phyloP scores from a whole-genome alignment of 495 filamentous ascomycete genomes.

The Margaritispora aquatica region DNA sequence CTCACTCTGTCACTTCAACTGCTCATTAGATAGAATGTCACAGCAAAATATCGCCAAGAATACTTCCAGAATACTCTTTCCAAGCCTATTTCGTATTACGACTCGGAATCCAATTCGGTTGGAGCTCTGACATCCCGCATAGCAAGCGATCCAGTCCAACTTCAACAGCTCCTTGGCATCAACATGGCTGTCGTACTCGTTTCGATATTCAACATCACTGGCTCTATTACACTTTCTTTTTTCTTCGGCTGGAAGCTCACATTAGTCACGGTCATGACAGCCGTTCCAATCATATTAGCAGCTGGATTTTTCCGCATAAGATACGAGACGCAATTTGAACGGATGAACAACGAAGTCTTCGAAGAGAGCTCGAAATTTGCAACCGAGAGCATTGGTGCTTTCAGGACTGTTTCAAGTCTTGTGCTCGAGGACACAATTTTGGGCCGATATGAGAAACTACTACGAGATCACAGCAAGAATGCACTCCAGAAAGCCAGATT shows the following conservation, averaged over 20 bases:
- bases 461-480: conserved; percentile 44
- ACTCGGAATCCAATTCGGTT: conserved; percentile 49
- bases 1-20: not conserved
- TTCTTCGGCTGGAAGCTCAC: conserved; percentile 50
- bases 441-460: conserved; percentile 39
- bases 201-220: conserved; percentile 40
- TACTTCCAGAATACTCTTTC: conserved; percentile 53
- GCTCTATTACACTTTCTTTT: conserved; percentile 43
- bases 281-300: conserved; percentile 42
- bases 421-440: conserved; percentile 46
- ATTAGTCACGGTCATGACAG: conserved; percentile 36
- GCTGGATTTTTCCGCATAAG: conserved; percentile 47
- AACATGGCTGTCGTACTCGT: conserved; percentile 34
- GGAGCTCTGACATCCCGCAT: conserved; percentile 53
- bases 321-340: conserved; percentile 46
- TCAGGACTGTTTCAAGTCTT: conserved; percentile 48
- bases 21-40: conserved; percentile 23
- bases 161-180: conserved; percentile 55
- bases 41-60: conserved; percentile 47
- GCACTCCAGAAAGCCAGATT: conserved; percentile 46
- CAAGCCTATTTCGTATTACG: conserved; percentile 53
- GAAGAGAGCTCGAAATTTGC: conserved; percentile 50
- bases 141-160: conserved; percentile 50
- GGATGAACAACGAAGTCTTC: conserved; percentile 45
- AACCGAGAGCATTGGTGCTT: conserved; percentile 48